Conservation (phyloP, 495 filamentous ascomycete species). For the Usnea hakonensis region DNA sequence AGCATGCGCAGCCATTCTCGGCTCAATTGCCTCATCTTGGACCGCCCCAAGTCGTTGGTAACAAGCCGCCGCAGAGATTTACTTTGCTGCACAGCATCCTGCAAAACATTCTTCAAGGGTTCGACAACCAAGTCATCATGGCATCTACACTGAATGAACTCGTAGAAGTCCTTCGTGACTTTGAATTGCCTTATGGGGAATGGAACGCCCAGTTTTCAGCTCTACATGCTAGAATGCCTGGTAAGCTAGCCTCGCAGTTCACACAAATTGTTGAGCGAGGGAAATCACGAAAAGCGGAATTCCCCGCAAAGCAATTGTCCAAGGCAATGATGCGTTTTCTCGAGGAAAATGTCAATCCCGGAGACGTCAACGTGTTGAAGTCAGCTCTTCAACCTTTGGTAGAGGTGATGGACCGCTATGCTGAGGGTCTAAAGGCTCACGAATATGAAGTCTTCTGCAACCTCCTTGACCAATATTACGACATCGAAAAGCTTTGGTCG, state of each 20-base stretch:
- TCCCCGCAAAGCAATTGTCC: slow-evolving; percentile 79
- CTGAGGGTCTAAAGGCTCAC: slow-evolving; percentile 82
- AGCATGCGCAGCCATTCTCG: slow-evolving; percentile 94
- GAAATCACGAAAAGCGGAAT: slow-evolving; percentile 67
- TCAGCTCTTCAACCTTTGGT: slow-evolving; percentile 67
- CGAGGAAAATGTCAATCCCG: slow-evolving; percentile 69
- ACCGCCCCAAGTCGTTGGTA: slow-evolving; percentile 75
- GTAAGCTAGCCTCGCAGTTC: slow-evolving; percentile 76
- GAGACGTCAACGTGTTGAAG: slow-evolving; percentile 64
- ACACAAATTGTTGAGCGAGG: slow-evolving; percentile 79
- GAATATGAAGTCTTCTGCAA: slow-evolving; percentile 77
- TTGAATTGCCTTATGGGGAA: slow-evolving; percentile 90
- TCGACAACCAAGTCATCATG: slow-evolving; percentile 98
- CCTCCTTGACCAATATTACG: slow-evolving; percentile 70
- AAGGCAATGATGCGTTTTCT: slow-evolving; percentile 83
- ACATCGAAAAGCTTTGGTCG: slow-evolving; percentile 80
- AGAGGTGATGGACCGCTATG: slow-evolving; percentile 73
- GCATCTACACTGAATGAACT: slow-evolving; percentile 77
- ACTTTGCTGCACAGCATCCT: slow-evolving; percentile 67
- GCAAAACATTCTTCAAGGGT: slow-evolving; percentile 83
- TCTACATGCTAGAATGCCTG: slow-evolving; percentile 90
- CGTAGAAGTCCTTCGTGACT: slow-evolving; percentile 78
- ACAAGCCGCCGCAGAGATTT: slow-evolving; percentile 87
- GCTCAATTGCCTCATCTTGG: slow-evolving; percentile 86
- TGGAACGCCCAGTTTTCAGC: slow-evolving; percentile 93